Evolutionary conservation across 2,329 filamentous ascomycete genomes (phyloP).

Genomic region (Xylaria sp.): DNA sequence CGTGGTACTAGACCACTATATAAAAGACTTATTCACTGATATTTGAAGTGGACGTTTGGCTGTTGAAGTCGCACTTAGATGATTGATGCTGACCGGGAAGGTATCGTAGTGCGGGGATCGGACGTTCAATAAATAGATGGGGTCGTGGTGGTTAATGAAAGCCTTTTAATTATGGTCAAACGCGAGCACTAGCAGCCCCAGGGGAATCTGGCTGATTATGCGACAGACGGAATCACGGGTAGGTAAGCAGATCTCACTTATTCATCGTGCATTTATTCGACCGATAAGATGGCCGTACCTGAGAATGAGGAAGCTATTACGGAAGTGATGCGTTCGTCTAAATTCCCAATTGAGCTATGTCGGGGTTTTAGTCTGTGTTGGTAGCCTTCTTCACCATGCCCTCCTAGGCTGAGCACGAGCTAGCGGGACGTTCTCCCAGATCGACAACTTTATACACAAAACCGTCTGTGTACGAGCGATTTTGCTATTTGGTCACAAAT

Average conservation of each 20-base stretch:
- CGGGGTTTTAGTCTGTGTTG: background rate
- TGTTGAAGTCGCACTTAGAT: background rate
- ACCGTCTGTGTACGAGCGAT: background rate
- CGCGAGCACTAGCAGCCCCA: background rate
- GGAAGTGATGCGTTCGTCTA: constrained; percentile 7
- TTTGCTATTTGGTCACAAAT: background rate
- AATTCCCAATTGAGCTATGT: constrained; percentile 11
- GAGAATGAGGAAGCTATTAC: background rate
- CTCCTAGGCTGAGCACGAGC: background rate
- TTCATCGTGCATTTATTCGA: background rate
- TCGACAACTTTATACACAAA: constrained; percentile 19
- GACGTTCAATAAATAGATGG: background rate
- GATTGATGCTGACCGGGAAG: background rate
- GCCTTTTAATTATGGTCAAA: constrained; percentile 3
- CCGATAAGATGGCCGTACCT: constrained; percentile 6
- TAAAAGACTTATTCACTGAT: background rate
- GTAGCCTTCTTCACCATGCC: background rate
- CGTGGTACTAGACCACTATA: background rate
- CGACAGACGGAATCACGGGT: constrained; percentile 14
- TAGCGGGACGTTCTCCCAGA: constrained; percentile 13
- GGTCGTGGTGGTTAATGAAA: background rate
- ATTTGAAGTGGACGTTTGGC: background rate
- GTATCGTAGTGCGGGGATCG: background rate
- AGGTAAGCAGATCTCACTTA: background rate
- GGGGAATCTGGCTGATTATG: background rate